These are phyloP conservation scores for Plicaturopsis crispa DNA, from an alignment of 768 basidiomycete genomes.

Conservation along the genomic window DNA sequence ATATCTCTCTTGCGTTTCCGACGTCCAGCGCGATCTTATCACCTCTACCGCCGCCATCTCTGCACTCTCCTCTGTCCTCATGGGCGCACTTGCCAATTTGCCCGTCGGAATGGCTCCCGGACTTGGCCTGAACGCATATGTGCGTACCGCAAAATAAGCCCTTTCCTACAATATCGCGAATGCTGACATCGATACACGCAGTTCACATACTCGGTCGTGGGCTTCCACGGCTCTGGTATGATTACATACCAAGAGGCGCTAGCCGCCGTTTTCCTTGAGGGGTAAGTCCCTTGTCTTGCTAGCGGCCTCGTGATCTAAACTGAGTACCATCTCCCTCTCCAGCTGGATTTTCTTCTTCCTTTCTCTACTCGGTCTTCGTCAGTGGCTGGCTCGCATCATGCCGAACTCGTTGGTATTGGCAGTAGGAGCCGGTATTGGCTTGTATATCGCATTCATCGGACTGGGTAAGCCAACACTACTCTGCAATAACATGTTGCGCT, in stretches of 20 bases:
- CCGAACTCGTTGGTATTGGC: constrained; percentile 81
- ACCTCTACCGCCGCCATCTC: constrained; percentile 76
- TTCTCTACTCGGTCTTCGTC: constrained; percentile 76
- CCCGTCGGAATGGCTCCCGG: constrained; percentile 88
- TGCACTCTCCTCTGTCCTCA: constrained; percentile 67
- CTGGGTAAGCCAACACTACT: neutral
- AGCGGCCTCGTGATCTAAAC: neutral
- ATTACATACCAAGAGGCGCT: constrained; percentile 76
- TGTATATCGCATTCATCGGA: constrained; percentile 64
- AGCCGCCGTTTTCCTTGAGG: constrained; percentile 83
- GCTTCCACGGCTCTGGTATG: constrained; percentile 65
- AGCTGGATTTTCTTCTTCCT: constrained; percentile 81
- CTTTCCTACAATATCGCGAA: neutral
- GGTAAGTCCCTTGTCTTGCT: constrained; percentile 33
- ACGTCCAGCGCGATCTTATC: constrained; percentile 70
- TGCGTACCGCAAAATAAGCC: constrained; percentile 25
- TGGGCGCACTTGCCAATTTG: constrained; percentile 83
- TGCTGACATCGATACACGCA: constrained; percentile 19
- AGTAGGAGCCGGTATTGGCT: constrained; percentile 80
- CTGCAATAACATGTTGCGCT: constrained; percentile 1
- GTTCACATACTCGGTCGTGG: constrained; percentile 87
- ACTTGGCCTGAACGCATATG: constrained; percentile 77
- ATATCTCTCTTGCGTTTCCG: constrained; percentile 52
- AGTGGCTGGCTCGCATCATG: constrained; percentile 86
- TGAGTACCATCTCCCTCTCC: constrained; percentile 2